Evolutionary conservation across 2,329 filamentous ascomycete species (phyloP).

Genomic region (Pestalotiopsis sp.): DNA sequence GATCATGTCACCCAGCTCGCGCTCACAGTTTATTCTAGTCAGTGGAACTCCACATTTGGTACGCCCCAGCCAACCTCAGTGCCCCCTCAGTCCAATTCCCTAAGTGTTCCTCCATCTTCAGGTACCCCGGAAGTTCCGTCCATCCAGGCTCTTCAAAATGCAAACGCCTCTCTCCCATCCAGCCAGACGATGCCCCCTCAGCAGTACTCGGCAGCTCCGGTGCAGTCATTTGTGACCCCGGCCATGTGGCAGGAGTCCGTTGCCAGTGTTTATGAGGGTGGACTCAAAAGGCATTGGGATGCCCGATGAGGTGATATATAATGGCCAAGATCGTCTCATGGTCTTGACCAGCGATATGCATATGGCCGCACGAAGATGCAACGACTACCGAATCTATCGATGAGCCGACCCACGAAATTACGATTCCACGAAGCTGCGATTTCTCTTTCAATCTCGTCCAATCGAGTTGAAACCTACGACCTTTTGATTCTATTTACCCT

Average conservation of each 20-base stretch:
- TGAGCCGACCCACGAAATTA: constrained; percentile 5
- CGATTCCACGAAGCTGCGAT: not conserved
- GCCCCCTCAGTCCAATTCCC: constrained; percentile 50
- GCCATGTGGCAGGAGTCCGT: constrained; percentile 77
- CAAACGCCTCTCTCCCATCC: constrained; percentile 46
- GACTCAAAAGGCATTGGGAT: constrained; percentile 65
- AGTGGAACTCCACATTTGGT: constrained; percentile 96
- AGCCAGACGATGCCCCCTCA: constrained; percentile 51
- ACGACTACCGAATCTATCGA: constrained; percentile 1
- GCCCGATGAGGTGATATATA: not conserved
- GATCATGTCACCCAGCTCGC: not conserved
- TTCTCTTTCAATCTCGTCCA: not conserved
- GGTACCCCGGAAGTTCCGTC: constrained; percentile 57
- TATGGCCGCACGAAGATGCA: not conserved
- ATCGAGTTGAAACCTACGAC: not conserved
- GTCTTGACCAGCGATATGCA: not conserved
- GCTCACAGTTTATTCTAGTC: constrained; percentile 54
- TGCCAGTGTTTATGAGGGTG: constrained; percentile 69
- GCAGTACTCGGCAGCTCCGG: constrained; percentile 55
- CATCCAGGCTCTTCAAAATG: constrained; percentile 55
- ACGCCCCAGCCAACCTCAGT: constrained; percentile 52
- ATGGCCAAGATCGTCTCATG: not conserved
- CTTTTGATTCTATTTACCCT: not conserved
- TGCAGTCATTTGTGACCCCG: constrained; percentile 66
- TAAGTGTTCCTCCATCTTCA: constrained; percentile 56